These are phyloP conservation scores for Syncephalis fuscata DNA, from an alignment of 371 early-diverging fungal species.

Conservation along the genomic window DNA sequence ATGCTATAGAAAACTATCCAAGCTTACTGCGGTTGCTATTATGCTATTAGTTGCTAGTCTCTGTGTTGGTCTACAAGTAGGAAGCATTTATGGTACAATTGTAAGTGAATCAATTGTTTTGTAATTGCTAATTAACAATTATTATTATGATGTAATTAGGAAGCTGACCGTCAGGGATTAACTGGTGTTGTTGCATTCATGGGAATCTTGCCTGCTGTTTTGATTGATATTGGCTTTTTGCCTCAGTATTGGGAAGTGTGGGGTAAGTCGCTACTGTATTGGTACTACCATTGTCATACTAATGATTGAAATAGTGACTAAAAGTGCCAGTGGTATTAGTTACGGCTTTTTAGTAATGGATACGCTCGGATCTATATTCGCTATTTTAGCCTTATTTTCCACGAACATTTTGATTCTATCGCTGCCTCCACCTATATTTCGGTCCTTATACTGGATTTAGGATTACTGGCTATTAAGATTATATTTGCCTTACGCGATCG, in stretches of 20 bases:
- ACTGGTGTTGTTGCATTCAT: constrained; percentile 16
- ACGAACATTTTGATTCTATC: constrained; percentile 4
- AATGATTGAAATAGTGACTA: constrained; percentile 5
- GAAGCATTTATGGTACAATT: background rate
- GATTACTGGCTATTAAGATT: background rate
- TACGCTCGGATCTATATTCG: constrained; percentile 22
- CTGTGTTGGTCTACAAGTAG: constrained; percentile 1
- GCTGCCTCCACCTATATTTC: constrained; percentile 5
- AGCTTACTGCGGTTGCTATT: background rate
- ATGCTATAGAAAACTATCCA: background rate
- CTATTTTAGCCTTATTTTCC: constrained; percentile 16
- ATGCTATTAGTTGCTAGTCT: background rate
- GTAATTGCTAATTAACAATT: too few species aligned
- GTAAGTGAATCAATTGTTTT: background rate
- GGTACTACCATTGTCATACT: background rate
- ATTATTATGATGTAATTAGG: background rate
- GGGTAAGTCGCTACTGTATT: constrained; percentile 7
- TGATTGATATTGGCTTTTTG: constrained; percentile 22
- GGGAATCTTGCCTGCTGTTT: constrained; percentile 24
- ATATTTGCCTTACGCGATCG: too few species aligned
- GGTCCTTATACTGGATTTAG: background rate
- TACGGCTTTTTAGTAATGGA: constrained; percentile 26
- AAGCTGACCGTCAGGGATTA: constrained; percentile 6
- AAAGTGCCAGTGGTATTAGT: constrained; percentile 19
- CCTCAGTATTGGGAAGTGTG: constrained; percentile 30